phyloP scores from a whole-genome alignment of 805 yeast genomes.

The Yamadazyma endophytica region DNA sequence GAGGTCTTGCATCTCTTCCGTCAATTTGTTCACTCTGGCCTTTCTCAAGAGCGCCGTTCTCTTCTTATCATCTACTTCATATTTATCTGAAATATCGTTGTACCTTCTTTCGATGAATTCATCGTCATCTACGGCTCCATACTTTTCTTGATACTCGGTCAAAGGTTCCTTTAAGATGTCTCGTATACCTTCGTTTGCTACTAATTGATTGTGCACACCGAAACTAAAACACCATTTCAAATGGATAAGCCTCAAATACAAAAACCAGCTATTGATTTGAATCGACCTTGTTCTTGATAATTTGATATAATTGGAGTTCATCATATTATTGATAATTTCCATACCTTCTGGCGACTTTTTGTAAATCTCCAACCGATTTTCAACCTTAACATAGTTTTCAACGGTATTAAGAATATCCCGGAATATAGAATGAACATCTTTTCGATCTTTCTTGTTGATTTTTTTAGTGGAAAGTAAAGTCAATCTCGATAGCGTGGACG shows the following conservation, averaged over 20 bases:
- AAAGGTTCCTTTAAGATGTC: constrained; percentile 35
- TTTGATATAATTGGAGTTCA: constrained; percentile 35
- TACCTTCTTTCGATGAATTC: constrained; percentile 5
- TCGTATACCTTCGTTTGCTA: constrained; percentile 29
- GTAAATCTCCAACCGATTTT: constrained; percentile 30
- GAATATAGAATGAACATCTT: constrained; percentile 54
- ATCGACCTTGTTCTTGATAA: constrained; percentile 43
- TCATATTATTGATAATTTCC: constrained; percentile 25
- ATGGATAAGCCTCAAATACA: constrained; percentile 44
- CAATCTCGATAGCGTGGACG: constrained; percentile 36
- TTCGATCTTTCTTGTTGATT: constrained; percentile 59
- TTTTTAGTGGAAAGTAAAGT: constrained; percentile 52
- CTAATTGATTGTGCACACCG: constrained; percentile 48
- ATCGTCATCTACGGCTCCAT: constrained; percentile 13
- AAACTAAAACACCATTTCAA: constrained; percentile 50
- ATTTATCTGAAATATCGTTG: constrained; percentile 12
- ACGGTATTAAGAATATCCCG: constrained; percentile 53
- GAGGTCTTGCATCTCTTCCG: constrained; percentile 28
- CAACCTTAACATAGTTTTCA: constrained; percentile 32
- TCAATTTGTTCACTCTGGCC: constrained; percentile 31
- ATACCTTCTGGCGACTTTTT: constrained; percentile 32
- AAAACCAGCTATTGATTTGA: constrained; percentile 48
- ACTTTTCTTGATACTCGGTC: constrained; percentile 18
- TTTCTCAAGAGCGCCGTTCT: constrained; percentile 33
- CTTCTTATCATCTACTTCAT: constrained; percentile 25